Percentiles rank a stretch among this genome's conserved stretches.
phyloP scores from a whole-genome alignment of 2,329 filamentous ascomycete genomes.

The Paraphaeosphaeria minitans region DNA sequence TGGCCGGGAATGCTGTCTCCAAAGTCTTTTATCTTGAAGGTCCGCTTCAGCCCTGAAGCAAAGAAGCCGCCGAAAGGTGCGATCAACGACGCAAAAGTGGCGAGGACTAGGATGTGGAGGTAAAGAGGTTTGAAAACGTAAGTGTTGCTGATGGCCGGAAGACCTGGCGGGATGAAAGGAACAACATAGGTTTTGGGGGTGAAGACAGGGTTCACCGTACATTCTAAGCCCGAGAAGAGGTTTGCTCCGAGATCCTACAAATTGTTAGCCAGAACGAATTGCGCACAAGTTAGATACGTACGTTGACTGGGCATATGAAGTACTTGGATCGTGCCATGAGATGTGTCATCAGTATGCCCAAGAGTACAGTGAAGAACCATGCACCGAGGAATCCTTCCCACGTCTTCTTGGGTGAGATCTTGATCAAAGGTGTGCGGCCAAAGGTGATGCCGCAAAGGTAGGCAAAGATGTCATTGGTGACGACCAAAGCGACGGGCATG shows the following conservation, averaged over 20 bases:
- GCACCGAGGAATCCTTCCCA: slow-evolving; percentile 96
- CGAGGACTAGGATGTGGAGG: slow-evolving; percentile 87
- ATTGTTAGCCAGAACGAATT: slow-evolving; percentile 12
- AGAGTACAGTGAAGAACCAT: slow-evolving; percentile 92
- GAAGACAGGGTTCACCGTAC: slow-evolving; percentile 91
- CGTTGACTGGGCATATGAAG: slow-evolving; percentile 96
- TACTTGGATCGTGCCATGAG: slow-evolving; percentile 89
- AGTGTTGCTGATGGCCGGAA: slow-evolving; percentile 68
- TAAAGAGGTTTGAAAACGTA: slow-evolving; percentile 87
- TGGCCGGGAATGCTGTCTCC: slow-evolving; percentile 97
- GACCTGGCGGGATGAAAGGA: slow-evolving; percentile 51
- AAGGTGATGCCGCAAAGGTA: slow-evolving; percentile 98
- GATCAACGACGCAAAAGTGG: slow-evolving; percentile 93
- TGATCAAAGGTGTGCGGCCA: slow-evolving; percentile 94
- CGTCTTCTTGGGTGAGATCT: slow-evolving; percentile 98
- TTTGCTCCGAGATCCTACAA: slow-evolving; percentile 82
- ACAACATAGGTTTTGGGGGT: slow-evolving; percentile 75
- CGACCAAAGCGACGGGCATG: slow-evolving; percentile 89
- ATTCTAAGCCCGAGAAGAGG: slow-evolving; percentile 86
- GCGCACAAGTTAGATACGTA: slow-evolving; percentile 44
- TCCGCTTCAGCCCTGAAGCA: slow-evolving; percentile 94
- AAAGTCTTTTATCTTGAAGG: slow-evolving; percentile 99
- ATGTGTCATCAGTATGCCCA: slow-evolving; percentile 81
- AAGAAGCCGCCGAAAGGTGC: slow-evolving; percentile 99
- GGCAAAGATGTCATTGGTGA: slow-evolving; percentile 98